Evolutionary conservation across 1,139 yeast species (phyloP), one percentile per base, ranked within the genome.

Genomic region (Magnusiomyces paraingens): DNA sequence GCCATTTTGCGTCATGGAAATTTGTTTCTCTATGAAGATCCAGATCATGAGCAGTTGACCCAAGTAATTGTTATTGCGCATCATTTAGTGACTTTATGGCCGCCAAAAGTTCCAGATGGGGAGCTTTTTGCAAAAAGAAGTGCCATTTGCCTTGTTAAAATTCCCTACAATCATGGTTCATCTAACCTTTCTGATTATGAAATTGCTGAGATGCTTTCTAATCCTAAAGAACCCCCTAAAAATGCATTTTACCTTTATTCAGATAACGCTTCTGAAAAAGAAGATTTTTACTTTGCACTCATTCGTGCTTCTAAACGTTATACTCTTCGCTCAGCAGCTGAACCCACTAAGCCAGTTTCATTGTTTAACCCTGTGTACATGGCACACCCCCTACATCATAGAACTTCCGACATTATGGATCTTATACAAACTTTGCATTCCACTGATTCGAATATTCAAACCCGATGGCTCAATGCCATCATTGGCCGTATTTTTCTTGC

Each of bases 381-480:
- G 69, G 97, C 98, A 0, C 78, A 79, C 55, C 81, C 97, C 0
- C 72, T 86, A 38, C 89, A 86, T 64, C 84, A 83, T 64, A 77
- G 79, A 49, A 86, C 95, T 0, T 72, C 77, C 5, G 87, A 89
- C 63, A 82, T 86, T 76, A 76, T 87, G 58, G 81, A 80, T 53
- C 71, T 90, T 59, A 86, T 89, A 52, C 91, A 86, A 64, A 80
- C 86, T 0, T 67, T 89, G 48, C 86, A 89, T 63, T 83, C 95
- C 1, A 80, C 91, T 0, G 95, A 87, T 62, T 90, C 90, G 1
- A 94, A 89, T 63, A 69, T 87, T 35, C 86, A 87, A 43, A 83
- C 95, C 0, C 82, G 88, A 64, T 93, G 98, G 99, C 69, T 93
- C 35, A 93, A 93, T 69, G 96, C 96, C 0, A 61, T 91, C 6